Evolutionary conservation across 2,329 filamentous ascomycete genomes (phyloP).

Genomic region (Fusarium napiforme): DNA sequence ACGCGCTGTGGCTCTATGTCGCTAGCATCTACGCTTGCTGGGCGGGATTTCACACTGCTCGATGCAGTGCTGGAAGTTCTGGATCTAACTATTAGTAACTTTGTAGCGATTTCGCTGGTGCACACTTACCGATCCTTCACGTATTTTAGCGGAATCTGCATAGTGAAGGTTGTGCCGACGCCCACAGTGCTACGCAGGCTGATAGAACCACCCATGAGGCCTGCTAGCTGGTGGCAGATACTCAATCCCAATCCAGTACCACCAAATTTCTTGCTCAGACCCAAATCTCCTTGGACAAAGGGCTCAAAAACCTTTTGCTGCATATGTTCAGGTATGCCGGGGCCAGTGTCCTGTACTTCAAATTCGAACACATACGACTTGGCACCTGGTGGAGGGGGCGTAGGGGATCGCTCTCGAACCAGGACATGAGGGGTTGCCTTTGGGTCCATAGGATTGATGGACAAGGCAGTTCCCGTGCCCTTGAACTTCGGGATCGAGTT

Average conservation of each 20-base stretch:
- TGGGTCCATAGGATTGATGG: conserved; percentile 71
- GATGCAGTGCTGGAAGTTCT: conserved; percentile 66
- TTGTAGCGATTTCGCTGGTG: too few relatives aligned
- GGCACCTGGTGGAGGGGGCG: conserved; percentile 69
- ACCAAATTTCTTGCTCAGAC: conserved; percentile 88
- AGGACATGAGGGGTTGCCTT: conserved; percentile 61
- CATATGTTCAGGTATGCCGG: conserved; percentile 82
- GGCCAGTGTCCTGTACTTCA: conserved; percentile 87
- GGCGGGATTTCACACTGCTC: conserved; percentile 63
- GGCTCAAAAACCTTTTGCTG: conserved; percentile 91
- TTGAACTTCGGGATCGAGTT: conserved; percentile 38
- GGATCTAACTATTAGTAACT: conserved; percentile 29
- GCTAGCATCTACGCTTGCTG: conserved; percentile 57
- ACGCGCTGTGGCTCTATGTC: conserved; percentile 53
- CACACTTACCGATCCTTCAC: conserved; percentile 67
- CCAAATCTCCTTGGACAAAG: conserved; percentile 92
- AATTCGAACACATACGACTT: conserved; percentile 84
- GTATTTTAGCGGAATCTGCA: conserved; percentile 84
- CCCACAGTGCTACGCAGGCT: conserved; percentile 76
- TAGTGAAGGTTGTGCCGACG: conserved; percentile 81
- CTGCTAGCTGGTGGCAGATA: conserved; percentile 88
- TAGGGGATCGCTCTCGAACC: conserved; percentile 66
- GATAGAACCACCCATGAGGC: conserved; percentile 84
- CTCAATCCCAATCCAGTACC: conserved; percentile 89
- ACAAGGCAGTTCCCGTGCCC: conserved; percentile 62